Base-by-base conservation (phyloP, 495 filamentous ascomycete species). In the Hypoxylon lienhwacheense region DNA sequence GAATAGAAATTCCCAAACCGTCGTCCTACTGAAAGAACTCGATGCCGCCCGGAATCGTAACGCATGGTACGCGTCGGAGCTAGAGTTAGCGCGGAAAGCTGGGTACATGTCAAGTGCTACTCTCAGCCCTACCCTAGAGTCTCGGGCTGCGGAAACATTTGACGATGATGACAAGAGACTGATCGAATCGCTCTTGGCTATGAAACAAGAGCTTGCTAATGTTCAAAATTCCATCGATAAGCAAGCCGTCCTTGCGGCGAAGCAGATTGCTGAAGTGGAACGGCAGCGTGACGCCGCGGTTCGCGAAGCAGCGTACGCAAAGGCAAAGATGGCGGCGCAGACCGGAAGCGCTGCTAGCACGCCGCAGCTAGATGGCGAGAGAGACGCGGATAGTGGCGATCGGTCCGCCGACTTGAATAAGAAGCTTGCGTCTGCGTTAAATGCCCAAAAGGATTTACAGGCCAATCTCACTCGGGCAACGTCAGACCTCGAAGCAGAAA, bases 31-130 rank as follows among this genome's bases (percentile, higher is more conserved):
- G 16, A 87, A 89, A 63, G 95, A 97, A 55, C 78, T 99, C 4
- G 91, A 97, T 63, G 72, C 82, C 3, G 76, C 85, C 7, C 89
- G 87, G 65, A 89, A 85, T 58, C 84, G 86, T 17, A 97, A 96
- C 68, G 91, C 92, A 1, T 99, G 93, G 93, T 97, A 93, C 70
- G 90, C 90, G 5, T 96, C 92, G 1, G 93, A 99, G 69, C 73
- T 99, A 21, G 89, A 93, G 11, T 70, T 97, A 47, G 93, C 93
- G 2, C 82, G 85, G 36, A 91, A 95, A 69, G 84, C 87, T 7
- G 93, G 93, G 5, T 97, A 97, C 64, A 77, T 81, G 6, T 83
- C 88, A 10, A 90, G 83, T 59, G 68, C 85, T 1, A 84, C 88
- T 8, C 79, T 83, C 35, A 89, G 78, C 61, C 85, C 90, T 17